Evolutionary conservation across 805 yeast genomes (phyloP).

Genomic region (Hanseniaspora vineae): DNA sequence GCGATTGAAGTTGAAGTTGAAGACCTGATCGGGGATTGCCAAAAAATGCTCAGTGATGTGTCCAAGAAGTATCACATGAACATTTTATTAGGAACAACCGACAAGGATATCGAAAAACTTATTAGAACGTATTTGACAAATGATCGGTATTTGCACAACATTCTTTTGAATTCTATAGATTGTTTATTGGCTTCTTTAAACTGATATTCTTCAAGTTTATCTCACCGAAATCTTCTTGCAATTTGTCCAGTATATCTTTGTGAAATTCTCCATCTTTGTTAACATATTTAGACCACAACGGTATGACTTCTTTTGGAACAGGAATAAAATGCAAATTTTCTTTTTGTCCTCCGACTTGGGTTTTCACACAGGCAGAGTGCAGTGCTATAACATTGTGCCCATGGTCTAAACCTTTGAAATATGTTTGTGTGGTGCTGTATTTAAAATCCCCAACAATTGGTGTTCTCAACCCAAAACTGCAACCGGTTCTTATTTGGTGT

Average conservation of each 20-base stretch:
- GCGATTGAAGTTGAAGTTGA: slow-evolving; percentile 27
- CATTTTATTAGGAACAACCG: slow-evolving; percentile 11
- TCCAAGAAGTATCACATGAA: slow-evolving; percentile 8
- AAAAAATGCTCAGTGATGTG: slow-evolving; percentile 13
- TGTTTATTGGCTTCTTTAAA: slow-evolving; percentile 1
- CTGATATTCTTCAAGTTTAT: not conserved
- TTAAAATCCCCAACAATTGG: slow-evolving; percentile 23
- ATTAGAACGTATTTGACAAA: slow-evolving; percentile 10
- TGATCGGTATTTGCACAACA: not conserved
- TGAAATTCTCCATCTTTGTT: slow-evolving; percentile 16
- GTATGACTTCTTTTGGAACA: slow-evolving; percentile 8
- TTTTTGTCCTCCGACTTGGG: slow-evolving; percentile 21
- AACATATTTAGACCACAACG: slow-evolving; percentile 19
- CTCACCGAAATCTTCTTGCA: slow-evolving; percentile 12
- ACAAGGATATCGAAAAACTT: slow-evolving; percentile 13
- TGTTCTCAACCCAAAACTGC: slow-evolving; percentile 10
- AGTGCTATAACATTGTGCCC: slow-evolving; percentile 22
- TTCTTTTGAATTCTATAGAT: slow-evolving; percentile 20
- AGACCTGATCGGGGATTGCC: slow-evolving; percentile 17
- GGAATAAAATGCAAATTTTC: slow-evolving; percentile 17
- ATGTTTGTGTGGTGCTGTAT: slow-evolving; percentile 13
- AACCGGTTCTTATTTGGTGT: slow-evolving; percentile 28
- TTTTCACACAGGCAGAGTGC: slow-evolving; percentile 25
- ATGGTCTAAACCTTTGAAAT: not conserved
- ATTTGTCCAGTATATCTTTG: slow-evolving; percentile 9